Base-by-base conservation (phyloP, 139 green algal species). In the Mesotaenium endlicherianum region DNA sequence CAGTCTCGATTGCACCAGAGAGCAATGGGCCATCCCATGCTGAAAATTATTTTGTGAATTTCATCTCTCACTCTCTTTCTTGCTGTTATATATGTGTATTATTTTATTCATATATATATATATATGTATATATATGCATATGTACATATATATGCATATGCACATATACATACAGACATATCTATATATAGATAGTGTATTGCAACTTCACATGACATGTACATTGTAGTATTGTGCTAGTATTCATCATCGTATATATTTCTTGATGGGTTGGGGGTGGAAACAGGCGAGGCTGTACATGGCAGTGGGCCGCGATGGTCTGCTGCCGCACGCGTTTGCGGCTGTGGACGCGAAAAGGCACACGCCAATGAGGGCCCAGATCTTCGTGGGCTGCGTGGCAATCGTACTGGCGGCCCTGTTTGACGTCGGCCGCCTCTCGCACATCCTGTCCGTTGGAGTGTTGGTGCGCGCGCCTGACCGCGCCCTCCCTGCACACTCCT, bases 391-490 rank as follows among this genome's bases (percentile, higher is more conserved):
- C 16, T 14, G n/a, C 31, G 59, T 87, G 11, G 72, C 81, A 0
- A 30, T 38, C 26, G 17, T 31, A 3, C 45, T 87, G 47, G 81
- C 81, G 4, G 40, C 39, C 3, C 3, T 85, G 11, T 87, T 87
- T 20, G 43, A 87, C 17, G 75, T 87, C 17, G 26, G n/a, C 34
- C 50, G 36, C 11, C 71, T 87, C 17, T 87, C 81, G 36, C 81
- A 83, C 50, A 75, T 87, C 16, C 81, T 87, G 26, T 87, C 81
- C 3, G 81, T 87, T 26, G 81, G 81, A 5, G 81, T 87, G 53
- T 41, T 87, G 47, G 8, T 83, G 8, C 31, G 64, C 20, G 64
- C 17, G 6, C 20, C 11, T 16, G 20, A 31, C 64, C 17, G 64
- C 64, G 17, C 14, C 17, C 40, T 43, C 17, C 14, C 64, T 75